These are phyloP conservation scores for Didymella pomorum DNA, from an alignment of 2,329 filamentous ascomycete genomes.

Conservation along the genomic window DNA sequence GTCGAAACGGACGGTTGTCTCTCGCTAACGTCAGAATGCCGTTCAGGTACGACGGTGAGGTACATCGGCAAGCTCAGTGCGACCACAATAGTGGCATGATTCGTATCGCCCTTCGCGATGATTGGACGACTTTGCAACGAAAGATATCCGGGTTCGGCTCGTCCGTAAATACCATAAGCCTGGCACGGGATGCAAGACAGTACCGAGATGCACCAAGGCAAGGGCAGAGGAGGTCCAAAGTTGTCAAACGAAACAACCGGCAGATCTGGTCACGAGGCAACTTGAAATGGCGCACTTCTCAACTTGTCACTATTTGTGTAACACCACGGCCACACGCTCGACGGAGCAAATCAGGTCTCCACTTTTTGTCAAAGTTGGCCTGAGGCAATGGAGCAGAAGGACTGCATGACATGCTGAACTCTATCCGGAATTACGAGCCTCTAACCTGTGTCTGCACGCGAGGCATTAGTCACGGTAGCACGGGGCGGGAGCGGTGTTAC, in stretches of 20 bases:
- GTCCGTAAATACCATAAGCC: not conserved
- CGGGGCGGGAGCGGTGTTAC: constrained; percentile 37
- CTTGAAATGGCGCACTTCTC: constrained; percentile 10
- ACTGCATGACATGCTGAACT: constrained; percentile 30
- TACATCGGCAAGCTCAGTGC: constrained; percentile 18
- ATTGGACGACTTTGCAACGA: constrained; percentile 8
- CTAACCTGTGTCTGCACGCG: constrained; percentile 36
- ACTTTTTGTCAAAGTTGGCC: constrained; percentile 8
- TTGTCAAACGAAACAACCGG: constrained; percentile 23
- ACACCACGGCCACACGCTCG: constrained; percentile 20
- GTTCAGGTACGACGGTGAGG: constrained; percentile 20
- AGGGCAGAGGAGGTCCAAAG: constrained; percentile 11
- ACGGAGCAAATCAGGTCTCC: not conserved
- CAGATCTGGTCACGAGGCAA: constrained; percentile 24
- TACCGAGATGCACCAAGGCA: constrained; percentile 7
- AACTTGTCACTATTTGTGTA: constrained; percentile 26
- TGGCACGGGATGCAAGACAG: constrained; percentile 8
- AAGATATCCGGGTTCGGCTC: not conserved
- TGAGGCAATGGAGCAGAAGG: constrained; percentile 28
- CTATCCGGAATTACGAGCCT: constrained; percentile 29
- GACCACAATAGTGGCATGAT: constrained; percentile 6
- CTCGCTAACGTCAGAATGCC: constrained; percentile 17
- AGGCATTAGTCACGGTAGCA: constrained; percentile 37
- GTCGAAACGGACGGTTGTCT: constrained; percentile 17
- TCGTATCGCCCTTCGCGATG: not conserved